These are phyloP conservation scores for Neoboletus brunneissimus DNA, from an alignment of 768 basidiomycete genomes.

Conservation along the genomic window DNA sequence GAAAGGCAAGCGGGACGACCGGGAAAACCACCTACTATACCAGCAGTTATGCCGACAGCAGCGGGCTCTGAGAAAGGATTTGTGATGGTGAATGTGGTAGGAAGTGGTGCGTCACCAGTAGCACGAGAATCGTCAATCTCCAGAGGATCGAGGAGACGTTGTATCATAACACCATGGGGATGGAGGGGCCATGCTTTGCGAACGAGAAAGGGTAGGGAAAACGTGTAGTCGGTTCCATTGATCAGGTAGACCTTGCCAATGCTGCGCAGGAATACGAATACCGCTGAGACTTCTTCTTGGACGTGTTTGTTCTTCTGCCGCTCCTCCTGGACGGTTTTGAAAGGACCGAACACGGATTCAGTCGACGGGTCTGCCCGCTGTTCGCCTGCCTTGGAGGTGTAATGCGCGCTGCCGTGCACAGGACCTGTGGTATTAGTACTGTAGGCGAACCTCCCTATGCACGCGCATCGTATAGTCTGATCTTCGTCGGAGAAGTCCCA, in stretches of 20 bases:
- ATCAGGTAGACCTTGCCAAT: constrained; percentile 68
- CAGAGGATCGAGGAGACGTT: constrained; percentile 63
- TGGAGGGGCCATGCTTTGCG: constrained; percentile 73
- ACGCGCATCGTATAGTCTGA: constrained; percentile 76
- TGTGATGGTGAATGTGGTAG: constrained; percentile 77
- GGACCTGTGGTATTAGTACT: constrained; percentile 27
- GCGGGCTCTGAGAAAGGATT: constrained; percentile 74
- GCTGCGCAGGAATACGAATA: constrained; percentile 77
- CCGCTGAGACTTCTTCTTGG: constrained; percentile 47
- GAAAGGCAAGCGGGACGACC: constrained; percentile 38
- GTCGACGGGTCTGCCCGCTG: constrained; percentile 15
- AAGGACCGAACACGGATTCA: constrained; percentile 41
- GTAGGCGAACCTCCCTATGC: constrained; percentile 71
- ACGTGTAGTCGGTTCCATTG: constrained; percentile 73
- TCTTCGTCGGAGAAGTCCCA: constrained; percentile 74
- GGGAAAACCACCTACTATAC: constrained; percentile 49
- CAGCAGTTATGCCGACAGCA: constrained; percentile 63
- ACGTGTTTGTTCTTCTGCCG: constrained; percentile 36
- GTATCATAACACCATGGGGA: constrained; percentile 78
- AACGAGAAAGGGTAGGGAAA: constrained; percentile 78
- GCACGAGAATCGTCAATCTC: constrained; percentile 65
- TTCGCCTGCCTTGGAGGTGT: constrained; percentile 22
- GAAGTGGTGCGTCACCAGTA: constrained; percentile 67
- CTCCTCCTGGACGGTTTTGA: constrained; percentile 40
- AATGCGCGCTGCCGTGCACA: constrained; percentile 28